Evolutionary conservation across 352 stramenopile genomes (phyloP), one percentile per base, ranked within the genome.

Genomic region (Pythium coloratum): DNA sequence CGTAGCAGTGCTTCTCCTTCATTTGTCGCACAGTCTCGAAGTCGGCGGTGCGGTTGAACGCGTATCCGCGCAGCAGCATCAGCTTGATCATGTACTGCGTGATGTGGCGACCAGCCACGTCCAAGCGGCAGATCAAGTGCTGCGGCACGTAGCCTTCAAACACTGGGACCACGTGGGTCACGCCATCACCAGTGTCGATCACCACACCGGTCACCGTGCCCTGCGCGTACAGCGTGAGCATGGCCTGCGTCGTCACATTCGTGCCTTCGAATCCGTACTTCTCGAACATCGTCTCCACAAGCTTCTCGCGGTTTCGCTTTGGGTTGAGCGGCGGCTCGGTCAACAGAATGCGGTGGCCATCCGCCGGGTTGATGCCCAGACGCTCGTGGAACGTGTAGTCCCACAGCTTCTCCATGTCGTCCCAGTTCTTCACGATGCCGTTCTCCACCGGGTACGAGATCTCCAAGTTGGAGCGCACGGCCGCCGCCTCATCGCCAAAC

Each of bases 391-490:
- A 98, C 55, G 92, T 98, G 78, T 99, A 98, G 76, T 98, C 95
- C 96, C 96, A 99, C 33, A 99, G 78, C 66, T 98, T 92, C 75
- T 98, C 90, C 95, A 99, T 98, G 70, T 98, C 95, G 58, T 98
- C 91, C 96, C 96, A 99, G 81, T 98, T 98, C 75, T 96, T 96
- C 12, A 99, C 94, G 59, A 99, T 98, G 40, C 96, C 96, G 72
- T 99, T 98, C 73, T 98, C 93, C 28, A 99, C 91, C 13, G 89
- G 90, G 76, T 96, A 96, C 69, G 76, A 82, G 76, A 95, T 94
- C 74, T 96, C 87, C 32, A 97, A 75, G 70, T 90, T 92, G 56
- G 83, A 91, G 10, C 90, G 86, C 68, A 96, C 86, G 10, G 88
- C 85, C 6, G 86, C 86, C 2, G 92, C 94, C 65, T 98, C 96